These are phyloP conservation scores for Phyllostachys edulis DNA, from an alignment of 176 grass and related monocot genomes.

Conservation along the genomic window DNA sequence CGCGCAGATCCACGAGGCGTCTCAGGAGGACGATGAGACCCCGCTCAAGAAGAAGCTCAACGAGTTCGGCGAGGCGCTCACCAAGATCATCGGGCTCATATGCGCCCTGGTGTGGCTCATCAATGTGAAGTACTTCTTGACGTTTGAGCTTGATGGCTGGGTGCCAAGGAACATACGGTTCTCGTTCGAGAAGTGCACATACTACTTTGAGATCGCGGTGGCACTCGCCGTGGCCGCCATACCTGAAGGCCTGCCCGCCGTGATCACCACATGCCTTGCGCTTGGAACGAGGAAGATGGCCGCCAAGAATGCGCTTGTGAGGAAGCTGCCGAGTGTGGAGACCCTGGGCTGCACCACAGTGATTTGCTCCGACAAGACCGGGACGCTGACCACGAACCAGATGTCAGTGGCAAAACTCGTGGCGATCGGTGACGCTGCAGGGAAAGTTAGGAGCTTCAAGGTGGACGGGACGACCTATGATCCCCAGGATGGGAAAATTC, in stretches of 20 bases:
- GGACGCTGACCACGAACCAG: slow-evolving; percentile 90
- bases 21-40: slow-evolving; percentile 85
- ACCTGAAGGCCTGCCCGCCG: slow-evolving; percentile 80
- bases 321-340: slow-evolving; percentile 92
- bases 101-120: slow-evolving; percentile 88
- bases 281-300: slow-evolving; percentile 96
- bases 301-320: slow-evolving; percentile 85
- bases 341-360: slow-evolving; percentile 94
- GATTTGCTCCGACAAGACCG: slow-evolving; percentile 93
- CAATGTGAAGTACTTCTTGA: slow-evolving; percentile 92
- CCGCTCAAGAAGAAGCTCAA: slow-evolving; percentile 97
- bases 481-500: slow-evolving; percentile 69
- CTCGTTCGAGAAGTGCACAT: slow-evolving; percentile 94
- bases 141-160: slow-evolving; percentile 67
- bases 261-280: slow-evolving; percentile 92
- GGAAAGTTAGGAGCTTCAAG: slow-evolving; percentile 59
- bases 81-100: slow-evolving; percentile 81
- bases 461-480: slow-evolving; percentile 91
- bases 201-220: slow-evolving; percentile 98
- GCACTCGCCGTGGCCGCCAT: slow-evolving; percentile 89
- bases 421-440: slow-evolving; percentile 39
- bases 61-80: slow-evolving; percentile 82
- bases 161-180: slow-evolving; percentile 60
- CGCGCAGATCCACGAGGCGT: slow-evolving; percentile 82
- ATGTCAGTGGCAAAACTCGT: slow-evolving; percentile 81